Base-by-base conservation (phyloP, 1,139 yeast genomes). In the Eremothecium sinecaudum region DNA sequence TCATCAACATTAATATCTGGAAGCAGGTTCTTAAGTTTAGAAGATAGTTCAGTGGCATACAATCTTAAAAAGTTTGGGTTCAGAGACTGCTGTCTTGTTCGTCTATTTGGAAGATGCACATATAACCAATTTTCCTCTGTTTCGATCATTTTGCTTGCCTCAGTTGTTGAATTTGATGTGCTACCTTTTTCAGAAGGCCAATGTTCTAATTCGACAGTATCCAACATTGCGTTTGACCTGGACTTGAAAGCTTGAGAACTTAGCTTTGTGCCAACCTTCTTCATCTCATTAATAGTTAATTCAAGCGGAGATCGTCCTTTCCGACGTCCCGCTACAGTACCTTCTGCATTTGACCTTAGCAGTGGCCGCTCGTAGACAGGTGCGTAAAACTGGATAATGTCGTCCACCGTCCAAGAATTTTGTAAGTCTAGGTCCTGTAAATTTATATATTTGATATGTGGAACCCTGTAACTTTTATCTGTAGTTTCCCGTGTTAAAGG, bases 1-100 rank as follows among this genome's bases (percentile, higher is more conserved):
- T 53, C 57, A 34, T 54, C 58, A 12, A 55, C 50, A 32, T 47
- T 45, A 7, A 55, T 43, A 23, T 53, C 53, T 2, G 60, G 59
- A 11, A 54, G 33, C 7, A 44, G 19, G 16, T 44, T 45, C 27
- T 42, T 47, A 11, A 28, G 22, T 17, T 46, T 50, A 18, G 48
- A 42, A 10, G 45, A 33, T 21, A 47, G 49, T 30, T 53, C 57
- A 7, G 53, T 33, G 1, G 60, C 54, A 33, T 50, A 50, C 9
- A 55, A 39, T 36, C 45, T 45, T 28, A 52, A 39, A 31, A 55
- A 54, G 31, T 52, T 51, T 2, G 55, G 48, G 26, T 51, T 52
- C 33, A 48, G 25, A 14, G 49, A 39, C 15, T 42, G 41, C 33
- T 50, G 53, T 24, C 60, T 42, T 8, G 45, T 36, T 31, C 56